Evolutionary conservation across 805 yeast species (phyloP).

Genomic region (Teunomyces cretensis): DNA sequence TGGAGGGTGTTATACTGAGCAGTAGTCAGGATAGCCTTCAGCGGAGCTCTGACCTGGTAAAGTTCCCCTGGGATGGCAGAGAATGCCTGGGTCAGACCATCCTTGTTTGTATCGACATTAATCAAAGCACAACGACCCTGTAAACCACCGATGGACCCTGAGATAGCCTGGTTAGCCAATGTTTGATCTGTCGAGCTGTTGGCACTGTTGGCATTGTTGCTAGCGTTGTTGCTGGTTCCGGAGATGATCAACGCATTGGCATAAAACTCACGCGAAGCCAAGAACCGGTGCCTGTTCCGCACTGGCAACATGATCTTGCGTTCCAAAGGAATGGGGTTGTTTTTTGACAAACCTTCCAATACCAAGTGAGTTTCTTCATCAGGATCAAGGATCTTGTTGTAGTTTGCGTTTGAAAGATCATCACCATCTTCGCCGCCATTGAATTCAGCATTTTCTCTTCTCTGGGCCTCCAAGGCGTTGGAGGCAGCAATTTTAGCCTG

Average conservation of each 20-base stretch:
- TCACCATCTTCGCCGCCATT: constrained; percentile 24
- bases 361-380: constrained; percentile 94
- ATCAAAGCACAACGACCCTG: constrained; percentile 79
- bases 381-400: constrained; percentile 61
- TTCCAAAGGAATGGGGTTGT: constrained; percentile 83
- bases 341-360: constrained; percentile 79
- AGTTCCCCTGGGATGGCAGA: constrained; percentile 62
- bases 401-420: constrained; percentile 31
- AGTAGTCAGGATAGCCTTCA: constrained; percentile 41
- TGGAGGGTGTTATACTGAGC: constrained; percentile 44
- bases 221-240: constrained; percentile 46
- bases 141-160: constrained; percentile 64
- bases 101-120: constrained; percentile 51
- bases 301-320: constrained; percentile 69
- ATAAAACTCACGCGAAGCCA: constrained; percentile 91
- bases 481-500: constrained; percentile 87
- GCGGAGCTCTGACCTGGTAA: constrained; percentile 48
- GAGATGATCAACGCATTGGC: constrained; percentile 79
- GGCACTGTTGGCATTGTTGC: constrained; percentile 6
- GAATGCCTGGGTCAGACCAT: constrained; percentile 37
- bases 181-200: constrained; percentile 33
- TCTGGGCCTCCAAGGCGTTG: constrained; percentile 76
- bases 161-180: constrained; percentile 46
- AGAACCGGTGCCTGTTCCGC: constrained; percentile 65
- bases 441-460: constrained; percentile 61